Percentiles rank a stretch among this genome's conserved stretches.
Evolutionary conservation across 345 rosid genomes (phyloP).

Genomic region (Brassica carinata): DNA sequence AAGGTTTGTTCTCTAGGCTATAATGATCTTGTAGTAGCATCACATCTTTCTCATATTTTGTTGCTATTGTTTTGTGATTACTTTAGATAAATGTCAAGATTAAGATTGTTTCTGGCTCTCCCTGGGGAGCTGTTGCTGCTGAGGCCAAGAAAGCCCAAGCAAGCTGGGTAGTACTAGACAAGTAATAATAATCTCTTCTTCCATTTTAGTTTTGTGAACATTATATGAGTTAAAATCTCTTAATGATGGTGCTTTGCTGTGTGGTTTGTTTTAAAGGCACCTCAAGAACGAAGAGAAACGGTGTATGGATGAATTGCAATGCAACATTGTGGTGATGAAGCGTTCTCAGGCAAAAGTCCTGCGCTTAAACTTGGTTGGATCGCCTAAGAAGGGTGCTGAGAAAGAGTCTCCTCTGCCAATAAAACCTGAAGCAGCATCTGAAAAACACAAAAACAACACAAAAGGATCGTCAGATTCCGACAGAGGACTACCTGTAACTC

Average conservation of each 20-base stretch:
- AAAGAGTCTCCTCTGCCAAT: background rate
- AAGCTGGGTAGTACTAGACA: slow-evolving; percentile 93
- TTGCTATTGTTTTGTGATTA: slow-evolving; percentile 13
- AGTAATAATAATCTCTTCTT: background rate
- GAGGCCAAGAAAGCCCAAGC: slow-evolving; percentile 88
- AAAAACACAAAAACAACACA: background rate
- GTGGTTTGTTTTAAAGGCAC: background rate
- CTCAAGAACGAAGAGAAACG: background rate
- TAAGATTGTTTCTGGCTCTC: slow-evolving; percentile 90
- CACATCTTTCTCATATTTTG: background rate
- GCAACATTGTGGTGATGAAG: background rate
- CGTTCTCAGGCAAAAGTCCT: background rate
- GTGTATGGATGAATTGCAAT: background rate
- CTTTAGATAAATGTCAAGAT: slow-evolving; percentile 91
- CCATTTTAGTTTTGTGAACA: background rate
- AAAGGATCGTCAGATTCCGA: background rate
- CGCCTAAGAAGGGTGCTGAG: background rate
- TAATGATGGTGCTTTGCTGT: background rate
- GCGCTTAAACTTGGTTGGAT: background rate
- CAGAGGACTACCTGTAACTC: background rate
- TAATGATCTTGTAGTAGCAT: background rate
- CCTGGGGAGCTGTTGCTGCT: slow-evolving; percentile 84
- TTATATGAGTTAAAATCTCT: background rate
- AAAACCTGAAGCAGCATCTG: background rate
- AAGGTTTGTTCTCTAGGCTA: slow-evolving; percentile 48